Conservation (phyloP, 1,284 basidiomycete species). For the Apiotrichum veenhuisii region DNA sequence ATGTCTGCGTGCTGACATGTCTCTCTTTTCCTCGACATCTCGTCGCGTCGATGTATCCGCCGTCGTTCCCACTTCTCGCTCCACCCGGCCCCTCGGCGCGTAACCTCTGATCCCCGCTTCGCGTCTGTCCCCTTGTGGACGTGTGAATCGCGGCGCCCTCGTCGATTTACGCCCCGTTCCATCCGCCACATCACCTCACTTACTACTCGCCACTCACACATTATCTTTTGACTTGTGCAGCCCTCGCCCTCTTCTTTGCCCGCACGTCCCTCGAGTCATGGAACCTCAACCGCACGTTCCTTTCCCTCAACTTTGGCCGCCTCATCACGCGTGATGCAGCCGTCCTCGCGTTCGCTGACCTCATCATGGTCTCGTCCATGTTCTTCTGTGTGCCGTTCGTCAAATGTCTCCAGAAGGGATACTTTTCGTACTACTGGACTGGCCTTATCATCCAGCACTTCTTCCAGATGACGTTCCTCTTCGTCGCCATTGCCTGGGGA, state of each 20-base stretch:
- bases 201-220: not conserved
- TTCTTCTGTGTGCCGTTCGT: constrained; percentile 77
- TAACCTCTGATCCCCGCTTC: not conserved
- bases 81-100: no score
- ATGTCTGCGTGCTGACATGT: not conserved
- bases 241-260: constrained; percentile 72
- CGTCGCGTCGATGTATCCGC: no score
- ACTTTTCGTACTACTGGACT: constrained; percentile 70
- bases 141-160: no score
- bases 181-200: no score
- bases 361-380: constrained; percentile 70
- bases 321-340: constrained; percentile 84
- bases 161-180: not conserved
- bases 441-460: constrained; percentile 73
- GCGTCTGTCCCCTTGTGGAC: not conserved
- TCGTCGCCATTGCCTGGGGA: constrained; percentile 58
- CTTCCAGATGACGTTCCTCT: constrained; percentile 68
- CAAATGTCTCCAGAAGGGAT: constrained; percentile 67
- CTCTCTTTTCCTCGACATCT: not conserved
- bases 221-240: no score
- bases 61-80: no score
- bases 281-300: constrained; percentile 69
- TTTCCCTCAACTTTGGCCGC: constrained; percentile 76
- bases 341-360: constrained; percentile 79
- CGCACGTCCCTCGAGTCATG: constrained; percentile 72